Percentiles rank a stretch among this genome's conserved stretches.
Conservation (phyloP, 306 rosid species). For the Quercus wislizeni region DNA sequence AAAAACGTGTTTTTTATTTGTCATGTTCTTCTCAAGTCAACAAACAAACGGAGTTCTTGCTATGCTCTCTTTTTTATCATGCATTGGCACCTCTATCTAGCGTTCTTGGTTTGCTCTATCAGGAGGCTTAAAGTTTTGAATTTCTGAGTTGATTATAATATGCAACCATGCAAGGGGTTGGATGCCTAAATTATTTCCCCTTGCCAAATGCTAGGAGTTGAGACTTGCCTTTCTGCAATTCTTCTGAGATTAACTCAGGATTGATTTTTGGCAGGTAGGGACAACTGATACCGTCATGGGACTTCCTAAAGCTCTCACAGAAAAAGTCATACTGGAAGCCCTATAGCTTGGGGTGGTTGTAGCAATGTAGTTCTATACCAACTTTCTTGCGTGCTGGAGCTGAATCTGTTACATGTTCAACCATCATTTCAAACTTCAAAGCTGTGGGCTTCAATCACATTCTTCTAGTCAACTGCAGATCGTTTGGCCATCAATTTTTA, state of each 20-base stretch:
- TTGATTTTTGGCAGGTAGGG: slow-evolving; percentile 57
- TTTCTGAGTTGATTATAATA: neutral
- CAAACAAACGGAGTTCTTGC: slow-evolving; percentile 3
- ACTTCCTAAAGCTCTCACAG: slow-evolving; percentile 77
- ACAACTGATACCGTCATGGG: slow-evolving; percentile 90
- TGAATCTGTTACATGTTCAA: neutral
- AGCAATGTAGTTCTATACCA: neutral
- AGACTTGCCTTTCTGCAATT: neutral
- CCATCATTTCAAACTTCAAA: neutral
- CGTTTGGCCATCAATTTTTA: neutral
- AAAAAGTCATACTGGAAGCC: slow-evolving; percentile 69
- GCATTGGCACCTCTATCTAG: neutral
- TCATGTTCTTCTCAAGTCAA: neutral
- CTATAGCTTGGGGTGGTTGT: slow-evolving; percentile 32
- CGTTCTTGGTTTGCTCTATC: neutral
- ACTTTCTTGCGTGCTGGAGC: neutral
- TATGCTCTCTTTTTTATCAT: neutral
- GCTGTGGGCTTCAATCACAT: neutral
- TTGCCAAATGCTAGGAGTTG: slow-evolving; percentile 1
- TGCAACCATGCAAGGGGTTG: too few species aligned
- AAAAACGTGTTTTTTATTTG: neutral
- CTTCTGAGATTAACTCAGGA: neutral
- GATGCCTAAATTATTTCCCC: neutral
- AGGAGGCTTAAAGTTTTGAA: neutral
- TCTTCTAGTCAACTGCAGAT: neutral